These are phyloP conservation scores for bread wheat (Triticum aestivum) DNA, from an alignment of 176 grass and related monocot species.

Conservation along the genomic window DNA sequence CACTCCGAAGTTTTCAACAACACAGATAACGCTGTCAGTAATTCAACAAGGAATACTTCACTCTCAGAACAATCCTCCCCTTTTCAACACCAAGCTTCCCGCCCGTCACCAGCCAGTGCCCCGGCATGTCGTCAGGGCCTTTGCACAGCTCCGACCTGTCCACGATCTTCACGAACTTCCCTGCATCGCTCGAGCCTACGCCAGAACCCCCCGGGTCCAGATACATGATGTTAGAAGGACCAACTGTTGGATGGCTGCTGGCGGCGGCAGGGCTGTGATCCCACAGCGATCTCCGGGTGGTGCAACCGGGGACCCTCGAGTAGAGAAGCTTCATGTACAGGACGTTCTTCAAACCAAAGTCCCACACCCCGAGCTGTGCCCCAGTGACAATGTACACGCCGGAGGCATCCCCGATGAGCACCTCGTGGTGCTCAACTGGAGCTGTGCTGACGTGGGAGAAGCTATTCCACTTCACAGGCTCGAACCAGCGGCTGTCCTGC, in stretches of 20 bases:
- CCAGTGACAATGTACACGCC: constrained; percentile 57
- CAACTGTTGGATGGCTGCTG: constrained; percentile 12
- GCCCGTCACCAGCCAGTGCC: constrained; percentile 73
- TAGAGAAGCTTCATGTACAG: constrained; percentile 65
- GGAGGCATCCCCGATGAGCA: constrained; percentile 28
- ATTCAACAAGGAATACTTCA: constrained; percentile 75
- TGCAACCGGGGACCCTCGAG: constrained; percentile 64
- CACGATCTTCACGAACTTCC: constrained; percentile 47
- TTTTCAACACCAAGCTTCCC: constrained; percentile 59
- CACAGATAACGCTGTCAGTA: constrained; percentile 25
- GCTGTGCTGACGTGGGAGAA: constrained; percentile 66
- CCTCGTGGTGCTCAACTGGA: constrained; percentile 51
- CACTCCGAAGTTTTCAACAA: background rate
- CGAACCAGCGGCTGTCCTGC: constrained; percentile 74
- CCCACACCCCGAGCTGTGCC: constrained; percentile 72
- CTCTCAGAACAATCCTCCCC: constrained; percentile 60
- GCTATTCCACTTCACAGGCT: constrained; percentile 69
- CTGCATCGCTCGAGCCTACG: constrained; percentile 21
- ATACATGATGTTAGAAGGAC: background rate
- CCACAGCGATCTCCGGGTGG: constrained; percentile 65
- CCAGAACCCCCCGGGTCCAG: constrained; percentile 22
- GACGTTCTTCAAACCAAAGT: constrained; percentile 62
- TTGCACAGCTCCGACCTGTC: constrained; percentile 64
- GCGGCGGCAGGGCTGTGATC: constrained; percentile 40
- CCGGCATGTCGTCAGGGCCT: constrained; percentile 57